Percentiles rank a stretch among this genome's conserved stretches.
phyloP scores from a whole-genome alignment of 805 yeast genomes.

The Metschnikowia sp. region DNA sequence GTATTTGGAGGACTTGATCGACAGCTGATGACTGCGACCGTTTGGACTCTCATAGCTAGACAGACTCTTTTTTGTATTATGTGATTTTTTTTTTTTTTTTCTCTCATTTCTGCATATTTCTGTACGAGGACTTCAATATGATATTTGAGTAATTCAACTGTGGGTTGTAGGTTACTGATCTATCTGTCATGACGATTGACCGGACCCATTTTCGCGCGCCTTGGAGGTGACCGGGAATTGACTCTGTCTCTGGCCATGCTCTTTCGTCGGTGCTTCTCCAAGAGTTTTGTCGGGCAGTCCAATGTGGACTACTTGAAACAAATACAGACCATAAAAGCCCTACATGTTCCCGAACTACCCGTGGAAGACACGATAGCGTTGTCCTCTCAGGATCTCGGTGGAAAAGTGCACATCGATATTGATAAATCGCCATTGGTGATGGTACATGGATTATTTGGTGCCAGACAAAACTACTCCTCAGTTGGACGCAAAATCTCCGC shows the following conservation, averaged over 20 bases:
- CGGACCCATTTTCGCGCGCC: neutral
- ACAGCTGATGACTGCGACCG: slow-evolving; percentile 12
- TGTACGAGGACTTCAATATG: neutral
- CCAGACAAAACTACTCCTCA: slow-evolving; percentile 40
- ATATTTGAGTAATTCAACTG: no score
- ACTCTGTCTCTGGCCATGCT: neutral
- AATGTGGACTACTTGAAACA: neutral
- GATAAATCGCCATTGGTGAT: slow-evolving; percentile 36
- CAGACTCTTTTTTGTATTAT: neutral
- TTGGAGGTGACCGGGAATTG: neutral
- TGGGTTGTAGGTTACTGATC: no score
- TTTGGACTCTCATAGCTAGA: neutral
- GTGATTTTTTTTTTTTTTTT: neutral
- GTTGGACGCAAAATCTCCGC: slow-evolving; percentile 35
- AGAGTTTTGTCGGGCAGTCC: neutral
- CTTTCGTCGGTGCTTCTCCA: slow-evolving; percentile 2
- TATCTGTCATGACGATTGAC: neutral
- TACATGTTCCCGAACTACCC: slow-evolving; percentile 4
- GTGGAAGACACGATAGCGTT: slow-evolving; percentile 1
- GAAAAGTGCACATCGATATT: slow-evolving; percentile 6
- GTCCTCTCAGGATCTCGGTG: slow-evolving; percentile 8
- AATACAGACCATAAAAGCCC: neutral
- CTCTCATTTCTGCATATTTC: neutral
- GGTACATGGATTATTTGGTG: slow-evolving; percentile 57
- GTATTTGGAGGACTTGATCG: slow-evolving; percentile 50